phyloP scores from a whole-genome alignment of 768 basidiomycete genomes.

The Scleroderma citrinum region DNA sequence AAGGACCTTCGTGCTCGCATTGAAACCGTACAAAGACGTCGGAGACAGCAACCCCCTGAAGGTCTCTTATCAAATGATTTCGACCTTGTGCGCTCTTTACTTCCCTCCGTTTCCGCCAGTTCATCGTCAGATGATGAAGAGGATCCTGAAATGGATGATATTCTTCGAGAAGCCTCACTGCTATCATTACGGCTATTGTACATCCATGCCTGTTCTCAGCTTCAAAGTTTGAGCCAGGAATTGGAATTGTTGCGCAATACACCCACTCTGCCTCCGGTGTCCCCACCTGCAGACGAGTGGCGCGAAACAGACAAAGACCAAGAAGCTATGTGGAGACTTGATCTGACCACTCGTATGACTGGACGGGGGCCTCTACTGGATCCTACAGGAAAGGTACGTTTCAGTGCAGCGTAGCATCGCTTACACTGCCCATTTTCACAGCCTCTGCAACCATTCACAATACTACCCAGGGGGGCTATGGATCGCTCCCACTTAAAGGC shows the following conservation, averaged over 20 bases:
- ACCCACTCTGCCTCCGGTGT: slow-evolving; percentile 39
- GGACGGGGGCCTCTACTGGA: slow-evolving; percentile 67
- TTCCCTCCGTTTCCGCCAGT: slow-evolving; percentile 33
- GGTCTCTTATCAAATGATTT: slow-evolving; percentile 43
- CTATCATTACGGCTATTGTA: slow-evolving; percentile 71
- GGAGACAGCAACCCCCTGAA: slow-evolving; percentile 33
- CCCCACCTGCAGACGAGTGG: slow-evolving; percentile 31
- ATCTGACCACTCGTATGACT: slow-evolving; percentile 41
- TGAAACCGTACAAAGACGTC: slow-evolving; percentile 53
- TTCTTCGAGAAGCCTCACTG: slow-evolving; percentile 60
- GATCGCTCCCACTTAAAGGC: slow-evolving; percentile 69
- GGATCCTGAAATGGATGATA: slow-evolving; percentile 57
- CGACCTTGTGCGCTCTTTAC: slow-evolving; percentile 57
- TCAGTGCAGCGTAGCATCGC: background rate
- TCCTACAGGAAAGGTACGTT: slow-evolving; percentile 63
- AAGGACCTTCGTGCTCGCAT: slow-evolving; percentile 70
- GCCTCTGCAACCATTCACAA: slow-evolving; percentile 90
- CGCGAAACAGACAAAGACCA: slow-evolving; percentile 37
- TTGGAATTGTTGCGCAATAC: slow-evolving; percentile 57
- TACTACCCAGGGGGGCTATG: slow-evolving; percentile 65
- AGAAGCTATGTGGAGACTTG: slow-evolving; percentile 69
- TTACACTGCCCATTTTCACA: slow-evolving; percentile 25
- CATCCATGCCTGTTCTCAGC: slow-evolving; percentile 59
- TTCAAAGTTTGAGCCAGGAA: slow-evolving; percentile 69
- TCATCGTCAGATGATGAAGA: slow-evolving; percentile 33